Conservation (phyloP, 805 yeast genomes). For the Lipomyces kockii region DNA sequence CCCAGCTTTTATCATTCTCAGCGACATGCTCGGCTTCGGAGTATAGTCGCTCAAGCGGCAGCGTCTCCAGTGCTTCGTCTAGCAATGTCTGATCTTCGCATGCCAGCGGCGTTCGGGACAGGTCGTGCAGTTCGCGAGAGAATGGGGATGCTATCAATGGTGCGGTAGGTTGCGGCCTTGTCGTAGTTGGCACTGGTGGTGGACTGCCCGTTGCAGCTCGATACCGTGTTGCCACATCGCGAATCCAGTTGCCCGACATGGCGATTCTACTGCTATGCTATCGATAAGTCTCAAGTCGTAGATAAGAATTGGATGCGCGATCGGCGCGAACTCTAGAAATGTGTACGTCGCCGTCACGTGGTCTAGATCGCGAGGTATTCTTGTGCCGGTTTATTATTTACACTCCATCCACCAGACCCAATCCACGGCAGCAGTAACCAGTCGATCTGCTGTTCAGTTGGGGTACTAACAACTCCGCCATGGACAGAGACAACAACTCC, state of each 20-base stretch:
- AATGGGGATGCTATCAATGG: neutral
- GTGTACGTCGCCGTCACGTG: no score
- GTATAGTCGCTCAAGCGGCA: slow-evolving; percentile 65
- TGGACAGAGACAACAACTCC: no score
- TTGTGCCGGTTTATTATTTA: no score
- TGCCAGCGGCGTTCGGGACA: slow-evolving; percentile 38
- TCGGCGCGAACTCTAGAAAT: no score
- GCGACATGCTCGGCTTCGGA: slow-evolving; percentile 59
- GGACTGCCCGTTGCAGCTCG: neutral
- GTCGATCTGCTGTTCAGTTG: no score
- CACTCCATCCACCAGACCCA: no score
- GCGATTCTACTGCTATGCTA: neutral
- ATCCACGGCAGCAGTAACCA: no score
- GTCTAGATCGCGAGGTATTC: no score
- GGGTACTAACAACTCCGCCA: no score
- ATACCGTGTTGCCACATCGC: slow-evolving; percentile 5
- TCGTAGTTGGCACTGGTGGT: neutral
- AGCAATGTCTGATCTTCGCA: slow-evolving; percentile 54
- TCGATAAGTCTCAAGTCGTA: neutral
- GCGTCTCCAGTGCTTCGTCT: slow-evolving; percentile 62
- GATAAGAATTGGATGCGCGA: neutral
- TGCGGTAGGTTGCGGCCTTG: neutral
- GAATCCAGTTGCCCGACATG: slow-evolving; percentile 7
- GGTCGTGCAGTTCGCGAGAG: slow-evolving; percentile 2
- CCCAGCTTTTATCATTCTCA: slow-evolving; percentile 43